Base-by-base conservation (phyloP, 345 rosid species). In the Populus ilicifolia region DNA sequence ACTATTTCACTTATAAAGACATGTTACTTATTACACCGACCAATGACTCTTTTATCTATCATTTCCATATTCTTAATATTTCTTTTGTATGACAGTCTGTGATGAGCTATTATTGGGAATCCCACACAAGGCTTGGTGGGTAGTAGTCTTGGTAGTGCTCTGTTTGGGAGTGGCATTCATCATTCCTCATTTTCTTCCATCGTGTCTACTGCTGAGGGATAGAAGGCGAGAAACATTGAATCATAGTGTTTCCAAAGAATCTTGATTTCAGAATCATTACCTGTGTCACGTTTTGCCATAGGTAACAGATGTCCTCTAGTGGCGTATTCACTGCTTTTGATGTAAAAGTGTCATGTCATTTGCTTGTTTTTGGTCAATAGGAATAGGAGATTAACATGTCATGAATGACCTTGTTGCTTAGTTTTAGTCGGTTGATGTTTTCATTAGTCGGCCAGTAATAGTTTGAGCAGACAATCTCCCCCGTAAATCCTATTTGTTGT, bases 51-150 rank as follows among this genome's bases (percentile, higher is more conserved):
- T 12, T 6, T 52, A 29, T 70, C 9, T 12, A 18, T 44, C 43
- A 20, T 17, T 74, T n/a, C 65, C 30, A 9, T n/a, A 25, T 41
- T 69, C 29, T 50, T 44, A 64, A 63, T 27, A 6, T 61, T 46
- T 70, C 43, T 38, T 25, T 61, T 27, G 10, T 59, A 39, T 86
- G 70, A 72, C 98, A 92, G 94, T 90, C 80, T 91, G 97, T 71
- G 97, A 95, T 78, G 94, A 95, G 52, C 83, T 91, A 66, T 68
- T 90, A 23, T 73, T 90, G 84, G 97, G 98, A 71, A 87, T 93
- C 70, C 91, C 98, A 5, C 81, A 83, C 77, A 75, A 88, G 82
- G 90, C 92, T 74, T 90, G 98, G 91, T 83, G 88, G 86, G 94
- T 88, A 23, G 94, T 80, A 30, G 41, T 85, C 63, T 80, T 89